Conservation (phyloP, 2,329 filamentous ascomycete genomes). For the Sporothrix protearum region DNA sequence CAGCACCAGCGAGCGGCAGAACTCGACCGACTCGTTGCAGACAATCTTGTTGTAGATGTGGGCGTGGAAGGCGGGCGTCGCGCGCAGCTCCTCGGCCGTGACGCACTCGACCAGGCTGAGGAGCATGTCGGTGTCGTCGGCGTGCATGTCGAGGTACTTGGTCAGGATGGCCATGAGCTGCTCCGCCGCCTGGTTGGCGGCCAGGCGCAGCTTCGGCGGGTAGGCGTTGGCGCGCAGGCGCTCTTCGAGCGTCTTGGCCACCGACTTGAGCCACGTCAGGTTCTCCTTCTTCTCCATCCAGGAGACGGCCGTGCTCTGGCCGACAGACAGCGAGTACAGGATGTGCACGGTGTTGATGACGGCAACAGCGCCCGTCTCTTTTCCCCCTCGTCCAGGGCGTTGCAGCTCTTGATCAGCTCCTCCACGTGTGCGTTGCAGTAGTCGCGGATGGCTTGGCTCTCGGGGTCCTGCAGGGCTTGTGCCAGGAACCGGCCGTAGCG, state of each 20-base stretch:
- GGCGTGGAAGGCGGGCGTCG: slow-evolving; percentile 68
- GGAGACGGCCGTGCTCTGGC: slow-evolving; percentile 35
- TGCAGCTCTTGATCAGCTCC: slow-evolving; percentile 64
- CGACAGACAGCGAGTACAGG: slow-evolving; percentile 66
- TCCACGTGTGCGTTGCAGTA: slow-evolving; percentile 71
- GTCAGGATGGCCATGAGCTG: slow-evolving; percentile 84
- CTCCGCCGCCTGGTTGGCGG: slow-evolving; percentile 83
- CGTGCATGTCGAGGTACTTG: slow-evolving; percentile 69
- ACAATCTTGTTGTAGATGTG: slow-evolving; percentile 87
- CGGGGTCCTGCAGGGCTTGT: slow-evolving; percentile 73
- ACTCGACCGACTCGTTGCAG: slow-evolving; percentile 76
- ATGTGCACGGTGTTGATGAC: slow-evolving; percentile 86
- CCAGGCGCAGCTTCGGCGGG: slow-evolving; percentile 69
- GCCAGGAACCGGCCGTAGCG: slow-evolving; percentile 88
- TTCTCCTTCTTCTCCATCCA: slow-evolving; percentile 74
- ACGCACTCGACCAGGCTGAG: slow-evolving; percentile 81
- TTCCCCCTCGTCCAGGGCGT: slow-evolving; percentile 60
- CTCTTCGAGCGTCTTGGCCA: slow-evolving; percentile 74
- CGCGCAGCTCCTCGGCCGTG: slow-evolving; percentile 76
- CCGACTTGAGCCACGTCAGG: slow-evolving; percentile 57
- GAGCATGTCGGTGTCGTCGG: slow-evolving; percentile 75
- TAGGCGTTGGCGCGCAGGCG: slow-evolving; percentile 69
- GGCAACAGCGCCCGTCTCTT: slow-evolving; percentile 66
- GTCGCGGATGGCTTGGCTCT: slow-evolving; percentile 70
- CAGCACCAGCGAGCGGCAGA: slow-evolving; percentile 76